phyloP scores from a whole-genome alignment of 2,329 filamentous ascomycete species.

The Penicillium oxalicum region DNA sequence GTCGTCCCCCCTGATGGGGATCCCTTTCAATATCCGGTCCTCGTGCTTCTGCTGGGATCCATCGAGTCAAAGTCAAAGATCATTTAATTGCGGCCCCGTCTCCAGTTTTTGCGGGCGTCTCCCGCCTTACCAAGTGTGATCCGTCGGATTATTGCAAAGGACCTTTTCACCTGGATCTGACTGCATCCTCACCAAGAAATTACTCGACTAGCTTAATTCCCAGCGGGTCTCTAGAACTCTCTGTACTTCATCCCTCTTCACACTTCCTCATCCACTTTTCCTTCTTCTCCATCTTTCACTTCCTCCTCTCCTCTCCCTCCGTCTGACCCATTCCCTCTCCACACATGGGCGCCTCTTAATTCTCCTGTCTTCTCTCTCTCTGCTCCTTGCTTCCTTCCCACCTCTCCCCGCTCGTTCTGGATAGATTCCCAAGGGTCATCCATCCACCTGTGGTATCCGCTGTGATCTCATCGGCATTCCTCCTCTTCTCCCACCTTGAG shows the following conservation, averaged over 20 bases:
- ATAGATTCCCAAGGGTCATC: background rate
- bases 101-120: no score
- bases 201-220: no score
- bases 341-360: no score
- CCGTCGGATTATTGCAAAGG: background rate
- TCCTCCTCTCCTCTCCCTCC: background rate
- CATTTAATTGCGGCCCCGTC: no score
- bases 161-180: background rate
- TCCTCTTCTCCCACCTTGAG: background rate
- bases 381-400: background rate
- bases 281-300: background rate
- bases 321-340: background rate
- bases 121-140: no score
- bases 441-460: background rate
- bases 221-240: background rate
- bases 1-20: no score
- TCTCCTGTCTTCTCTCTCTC: background rate
- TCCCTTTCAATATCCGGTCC: no score
- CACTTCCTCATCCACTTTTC: background rate
- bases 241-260: background rate
- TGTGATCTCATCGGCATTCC: slow-evolving; percentile 1
- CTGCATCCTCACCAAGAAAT: no score
- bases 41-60: no score
- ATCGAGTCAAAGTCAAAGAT: no score
- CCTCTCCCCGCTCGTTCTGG: no score